phyloP scores from a whole-genome alignment of 331 rosid species.

The Pyracantha coccinea region DNA sequence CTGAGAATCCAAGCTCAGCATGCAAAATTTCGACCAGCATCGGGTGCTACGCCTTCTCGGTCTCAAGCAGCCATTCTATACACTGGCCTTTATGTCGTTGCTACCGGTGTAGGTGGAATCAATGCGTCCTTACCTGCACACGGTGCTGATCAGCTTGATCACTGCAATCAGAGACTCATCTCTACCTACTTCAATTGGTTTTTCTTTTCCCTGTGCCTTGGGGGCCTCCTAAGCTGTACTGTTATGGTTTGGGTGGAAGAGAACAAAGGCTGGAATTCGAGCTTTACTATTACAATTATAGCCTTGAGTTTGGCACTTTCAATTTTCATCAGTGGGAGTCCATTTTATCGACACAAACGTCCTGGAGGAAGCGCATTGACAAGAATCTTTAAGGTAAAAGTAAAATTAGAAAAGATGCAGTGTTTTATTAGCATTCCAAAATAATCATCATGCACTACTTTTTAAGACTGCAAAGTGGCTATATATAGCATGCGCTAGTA shows the following conservation, averaged over 20 bases:
- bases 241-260: conserved; percentile 21
- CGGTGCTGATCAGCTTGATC: conserved; percentile 43
- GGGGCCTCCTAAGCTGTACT: conserved; percentile 15
- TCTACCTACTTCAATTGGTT: conserved; percentile 41
- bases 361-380: conserved; percentile 28
- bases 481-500: not conserved
- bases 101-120: conserved; percentile 27
- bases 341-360: conserved; percentile 14
- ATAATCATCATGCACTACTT: not conserved
- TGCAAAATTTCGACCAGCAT: not conserved
- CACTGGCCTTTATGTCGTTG: conserved; percentile 21
- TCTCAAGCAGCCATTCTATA: conserved; percentile 18
- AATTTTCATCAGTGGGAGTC: conserved; percentile 14
- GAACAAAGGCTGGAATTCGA: conserved; percentile 21
- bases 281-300: conserved; percentile 4
- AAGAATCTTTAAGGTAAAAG: conserved; percentile 20
- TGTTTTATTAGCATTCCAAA: not conserved
- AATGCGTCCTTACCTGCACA: conserved; percentile 31
- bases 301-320: conserved; percentile 5
- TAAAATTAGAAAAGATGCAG: not conserved
- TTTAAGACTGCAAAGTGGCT: not conserved
- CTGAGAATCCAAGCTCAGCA: conserved; percentile 28
- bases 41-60: not conserved
- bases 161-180: conserved; percentile 16
- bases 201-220: conserved; percentile 20